Evolutionary conservation across 208 protist species (phyloP).

Genomic region (Trypanosoma grayi): DNA sequence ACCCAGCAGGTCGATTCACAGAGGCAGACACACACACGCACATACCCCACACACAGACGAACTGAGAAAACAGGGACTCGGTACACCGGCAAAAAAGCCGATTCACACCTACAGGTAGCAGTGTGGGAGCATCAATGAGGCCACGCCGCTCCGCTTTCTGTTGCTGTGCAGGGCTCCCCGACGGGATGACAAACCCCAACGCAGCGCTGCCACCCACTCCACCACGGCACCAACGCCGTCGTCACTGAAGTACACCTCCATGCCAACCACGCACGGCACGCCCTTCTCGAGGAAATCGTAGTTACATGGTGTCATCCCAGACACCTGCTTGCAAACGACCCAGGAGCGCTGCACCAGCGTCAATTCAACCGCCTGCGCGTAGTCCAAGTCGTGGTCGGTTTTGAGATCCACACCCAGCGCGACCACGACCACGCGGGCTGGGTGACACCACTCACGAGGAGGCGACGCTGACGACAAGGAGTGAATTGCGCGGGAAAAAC

Average conservation of each 20-base stretch:
- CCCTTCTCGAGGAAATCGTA: neutral
- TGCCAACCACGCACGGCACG: conserved; percentile 6
- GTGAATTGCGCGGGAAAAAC: conserved; percentile 5
- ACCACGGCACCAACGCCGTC: neutral
- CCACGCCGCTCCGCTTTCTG: neutral
- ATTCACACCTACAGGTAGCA: too few relatives aligned
- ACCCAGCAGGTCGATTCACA: too few relatives aligned
- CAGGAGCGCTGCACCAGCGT: conserved; percentile 16
- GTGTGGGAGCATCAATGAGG: neutral
- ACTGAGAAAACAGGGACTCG: too few relatives aligned
- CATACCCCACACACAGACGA: too few relatives aligned
- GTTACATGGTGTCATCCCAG: neutral
- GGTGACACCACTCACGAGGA: conserved; percentile 2
- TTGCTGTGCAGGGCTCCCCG: conserved; percentile 3
- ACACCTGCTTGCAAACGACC: neutral
- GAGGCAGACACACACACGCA: too few relatives aligned
- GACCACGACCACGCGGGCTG: conserved; percentile 7
- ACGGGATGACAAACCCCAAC: conserved; percentile 11
- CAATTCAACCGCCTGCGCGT: conserved; percentile 10
- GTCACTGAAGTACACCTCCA: conserved; percentile 17
- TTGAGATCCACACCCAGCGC: conserved; percentile 12
- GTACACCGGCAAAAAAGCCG: too few relatives aligned
- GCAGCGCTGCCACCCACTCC: conserved; percentile 3
- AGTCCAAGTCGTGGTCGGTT: conserved; percentile 9
- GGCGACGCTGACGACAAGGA: conserved; percentile 13